Evolutionary conservation across 2,329 filamentous ascomycete genomes (phyloP).

Genomic region (Sphaerostilbella broomeana): DNA sequence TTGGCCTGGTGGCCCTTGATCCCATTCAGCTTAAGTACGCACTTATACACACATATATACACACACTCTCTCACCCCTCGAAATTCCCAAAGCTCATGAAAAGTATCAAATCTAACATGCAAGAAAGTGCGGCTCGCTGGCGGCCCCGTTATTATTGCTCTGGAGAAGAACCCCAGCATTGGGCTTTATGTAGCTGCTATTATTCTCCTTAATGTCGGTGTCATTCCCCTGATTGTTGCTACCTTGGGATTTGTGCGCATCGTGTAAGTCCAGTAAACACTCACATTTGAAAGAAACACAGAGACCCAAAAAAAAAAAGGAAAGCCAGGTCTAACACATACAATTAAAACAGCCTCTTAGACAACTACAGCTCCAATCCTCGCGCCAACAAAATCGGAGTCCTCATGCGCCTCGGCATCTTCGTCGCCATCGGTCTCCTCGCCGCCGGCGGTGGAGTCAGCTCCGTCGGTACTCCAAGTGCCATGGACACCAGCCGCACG

Average conservation of each 20-base stretch:
- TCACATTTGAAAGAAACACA: not conserved
- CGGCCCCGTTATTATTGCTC: slow-evolving; percentile 22
- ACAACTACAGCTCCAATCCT: slow-evolving; percentile 19
- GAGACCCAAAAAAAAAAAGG: not conserved
- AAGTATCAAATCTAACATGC: not conserved
- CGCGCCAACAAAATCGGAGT: slow-evolving; percentile 14
- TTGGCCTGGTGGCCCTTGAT: slow-evolving; percentile 24
- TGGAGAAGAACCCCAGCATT: slow-evolving; percentile 16
- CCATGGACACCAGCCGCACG: slow-evolving; percentile 9
- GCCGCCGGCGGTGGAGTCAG: slow-evolving; percentile 17
- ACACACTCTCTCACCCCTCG: too few relatives aligned
- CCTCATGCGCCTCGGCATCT: slow-evolving; percentile 15
- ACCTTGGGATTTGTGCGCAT: slow-evolving; percentile 21
- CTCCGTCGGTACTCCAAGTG: slow-evolving; percentile 4
- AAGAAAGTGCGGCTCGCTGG: slow-evolving; percentile 23
- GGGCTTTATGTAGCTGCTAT: slow-evolving; percentile 22
- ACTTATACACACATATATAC: not conserved
- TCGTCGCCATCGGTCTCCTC: slow-evolving; percentile 16
- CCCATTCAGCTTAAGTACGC: slow-evolving; percentile 19
- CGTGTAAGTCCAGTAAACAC: slow-evolving; percentile 16
- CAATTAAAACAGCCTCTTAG: slow-evolving; percentile 14
- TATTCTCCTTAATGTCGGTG: slow-evolving; percentile 25
- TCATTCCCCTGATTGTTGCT: slow-evolving; percentile 23
- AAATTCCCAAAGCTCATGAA: not conserved
- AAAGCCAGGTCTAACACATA: not conserved